phyloP scores from a whole-genome alignment of 257 asterid species.

The Solanum virginianum region DNA sequence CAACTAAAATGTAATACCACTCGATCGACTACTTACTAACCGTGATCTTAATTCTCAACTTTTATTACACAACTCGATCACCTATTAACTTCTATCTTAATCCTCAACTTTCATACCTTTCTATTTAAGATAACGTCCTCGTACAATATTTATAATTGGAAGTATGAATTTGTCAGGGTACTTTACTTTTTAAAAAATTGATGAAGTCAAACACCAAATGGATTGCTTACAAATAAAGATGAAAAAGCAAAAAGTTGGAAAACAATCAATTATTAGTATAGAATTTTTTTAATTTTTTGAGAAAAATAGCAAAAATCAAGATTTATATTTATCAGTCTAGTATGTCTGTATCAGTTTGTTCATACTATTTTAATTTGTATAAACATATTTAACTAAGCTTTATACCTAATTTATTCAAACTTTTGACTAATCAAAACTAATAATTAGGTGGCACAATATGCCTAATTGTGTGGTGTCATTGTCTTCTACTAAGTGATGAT shows the following conservation, averaged over 20 bases:
- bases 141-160: not conserved
- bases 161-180: not conserved
- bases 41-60: no score
- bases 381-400: not conserved
- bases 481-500: not conserved
- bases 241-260: not conserved
- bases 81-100: not conserved
- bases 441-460: not conserved
- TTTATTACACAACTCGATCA: no score
- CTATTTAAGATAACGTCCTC: not conserved
- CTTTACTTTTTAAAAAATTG: not conserved
- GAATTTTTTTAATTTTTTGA: not conserved
- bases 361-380: not conserved
- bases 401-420: not conserved
- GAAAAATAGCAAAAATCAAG: not conserved
- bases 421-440: not conserved
- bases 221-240: not conserved
- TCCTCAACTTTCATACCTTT: not conserved
- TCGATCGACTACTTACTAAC: no score
- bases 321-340: not conserved
- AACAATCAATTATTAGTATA: not conserved
- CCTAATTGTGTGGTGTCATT: not conserved
- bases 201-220: not conserved
- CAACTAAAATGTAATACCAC: no score
- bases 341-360: not conserved